These are phyloP conservation scores for Cryptococcus sp. DNA, from an alignment of 1,284 basidiomycete genomes.

Conservation along the genomic window DNA sequence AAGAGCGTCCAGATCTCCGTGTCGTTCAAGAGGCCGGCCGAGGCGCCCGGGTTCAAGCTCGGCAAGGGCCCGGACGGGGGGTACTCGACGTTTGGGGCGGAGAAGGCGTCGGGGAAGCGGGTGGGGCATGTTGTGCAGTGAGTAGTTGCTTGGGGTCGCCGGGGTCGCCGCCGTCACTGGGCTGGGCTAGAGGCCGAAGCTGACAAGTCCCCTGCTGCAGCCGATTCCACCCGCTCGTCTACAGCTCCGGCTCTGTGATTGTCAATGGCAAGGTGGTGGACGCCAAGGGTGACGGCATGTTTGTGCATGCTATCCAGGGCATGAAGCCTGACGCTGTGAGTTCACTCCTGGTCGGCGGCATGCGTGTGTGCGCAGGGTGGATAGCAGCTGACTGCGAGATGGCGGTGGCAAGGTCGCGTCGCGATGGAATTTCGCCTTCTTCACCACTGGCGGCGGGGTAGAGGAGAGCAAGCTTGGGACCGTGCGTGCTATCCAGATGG, in stretches of 20 bases:
- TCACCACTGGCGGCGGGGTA: slow-evolving; percentile 59
- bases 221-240: slow-evolving; percentile 80
- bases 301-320: slow-evolving; percentile 95
- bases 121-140: slow-evolving; percentile 84
- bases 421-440: slow-evolving; percentile 94
- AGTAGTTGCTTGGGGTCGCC: too few relatives aligned
- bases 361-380: not conserved
- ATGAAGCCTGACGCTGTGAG: slow-evolving; percentile 86
- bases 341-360: not conserved
- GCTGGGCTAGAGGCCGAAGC: not conserved
- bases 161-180: not conserved
- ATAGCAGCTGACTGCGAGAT: not conserved
- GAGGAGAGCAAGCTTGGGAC: slow-evolving; percentile 61
- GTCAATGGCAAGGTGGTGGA: slow-evolving; percentile 65
- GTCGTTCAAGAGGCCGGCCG: slow-evolving; percentile 64
- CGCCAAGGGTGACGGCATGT: slow-evolving; percentile 78
- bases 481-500: slow-evolving; percentile 89
- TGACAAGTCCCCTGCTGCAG: slow-evolving; percentile 22
- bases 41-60: slow-evolving; percentile 84
- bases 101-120: slow-evolving; percentile 55
- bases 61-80: slow-evolving; percentile 85
- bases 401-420: slow-evolving; percentile 61
- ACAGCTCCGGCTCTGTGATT: slow-evolving; percentile 68
- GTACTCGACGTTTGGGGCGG: slow-evolving; percentile 81
- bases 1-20: slow-evolving; percentile 77